A percentile compares a stretch with the other conserved stretches of the same genome.
phyloP scores from a whole-genome alignment of 441 rosid species.

The Macaranga tanarius region DNA sequence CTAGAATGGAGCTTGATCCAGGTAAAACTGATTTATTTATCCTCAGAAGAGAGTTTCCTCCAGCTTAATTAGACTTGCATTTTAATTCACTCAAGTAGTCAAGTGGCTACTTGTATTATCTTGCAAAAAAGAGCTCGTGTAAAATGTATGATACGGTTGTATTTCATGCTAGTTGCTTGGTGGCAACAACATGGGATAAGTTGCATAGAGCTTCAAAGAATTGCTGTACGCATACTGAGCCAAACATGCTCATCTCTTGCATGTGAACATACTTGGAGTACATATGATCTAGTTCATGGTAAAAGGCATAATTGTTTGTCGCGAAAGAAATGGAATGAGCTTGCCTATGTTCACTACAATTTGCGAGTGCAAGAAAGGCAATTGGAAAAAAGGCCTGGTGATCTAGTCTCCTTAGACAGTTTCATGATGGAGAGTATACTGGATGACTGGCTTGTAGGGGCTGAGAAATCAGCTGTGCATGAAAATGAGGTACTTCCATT shows the following conservation, averaged over 20 bases:
- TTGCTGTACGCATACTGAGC: slow-evolving; percentile 71
- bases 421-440: slow-evolving; percentile 48
- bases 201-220: too few relatives aligned
- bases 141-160: too few relatives aligned
- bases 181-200: too few relatives aligned
- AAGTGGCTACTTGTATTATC: too few relatives aligned
- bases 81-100: too few relatives aligned
- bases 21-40: too few relatives aligned
- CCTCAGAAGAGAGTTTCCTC: too few relatives aligned
- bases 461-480: slow-evolving; percentile 36
- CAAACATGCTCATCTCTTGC: slow-evolving; percentile 78
- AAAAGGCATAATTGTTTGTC: slow-evolving; percentile 51
- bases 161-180: too few relatives aligned
- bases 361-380: slow-evolving; percentile 59
- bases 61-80: too few relatives aligned
- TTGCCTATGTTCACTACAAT: slow-evolving; percentile 68
- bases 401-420: slow-evolving; percentile 51
- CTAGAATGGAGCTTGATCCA: slow-evolving; percentile 74
- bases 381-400: slow-evolving; percentile 46
- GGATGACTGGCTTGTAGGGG: slow-evolving; percentile 59
- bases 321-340: slow-evolving; percentile 50
- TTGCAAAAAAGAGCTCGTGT: too few relatives aligned
- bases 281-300: slow-evolving; percentile 54
- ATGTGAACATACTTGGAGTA: slow-evolving; percentile 73
- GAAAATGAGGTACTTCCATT: slow-evolving; percentile 59